Percentiles rank a stretch among this genome's conserved stretches.
phyloP scores from a whole-genome alignment of 257 asterid genomes.

The Cordia subcordata region DNA sequence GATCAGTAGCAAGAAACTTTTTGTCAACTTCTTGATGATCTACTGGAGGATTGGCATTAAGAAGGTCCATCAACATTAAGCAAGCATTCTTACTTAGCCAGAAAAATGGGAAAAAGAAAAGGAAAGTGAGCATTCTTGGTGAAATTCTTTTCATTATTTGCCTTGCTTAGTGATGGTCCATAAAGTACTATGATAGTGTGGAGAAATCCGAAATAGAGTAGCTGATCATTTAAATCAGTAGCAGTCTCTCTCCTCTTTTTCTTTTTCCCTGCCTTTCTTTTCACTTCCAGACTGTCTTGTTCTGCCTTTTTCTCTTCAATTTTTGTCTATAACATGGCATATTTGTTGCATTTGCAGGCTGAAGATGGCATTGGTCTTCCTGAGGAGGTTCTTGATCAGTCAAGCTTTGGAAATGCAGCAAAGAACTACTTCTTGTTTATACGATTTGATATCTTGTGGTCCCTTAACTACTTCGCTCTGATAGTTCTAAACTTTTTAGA shows the following conservation, averaged over 20 bases:
- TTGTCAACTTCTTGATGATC: no score
- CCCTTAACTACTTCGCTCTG: conserved; percentile 82
- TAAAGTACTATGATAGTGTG: no score
- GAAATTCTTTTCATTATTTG: no score
- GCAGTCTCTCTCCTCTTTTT: not conserved
- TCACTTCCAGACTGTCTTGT: not conserved
- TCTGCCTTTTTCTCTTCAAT: not conserved
- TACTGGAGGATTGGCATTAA: no score
- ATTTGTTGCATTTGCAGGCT: conserved; percentile 56
- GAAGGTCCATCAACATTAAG: no score
- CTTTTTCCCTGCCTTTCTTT: conserved; percentile 1
- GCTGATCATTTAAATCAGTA: no score
- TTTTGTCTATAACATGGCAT: conserved; percentile 1
- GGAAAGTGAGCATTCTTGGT: no score
- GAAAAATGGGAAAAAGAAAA: no score
- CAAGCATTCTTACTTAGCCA: no score
- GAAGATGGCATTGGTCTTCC: conserved; percentile 98
- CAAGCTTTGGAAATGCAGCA: conserved; percentile 68
- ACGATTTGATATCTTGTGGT: conserved; percentile 81
- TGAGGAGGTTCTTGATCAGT: conserved; percentile 83
- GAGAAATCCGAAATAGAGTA: no score
- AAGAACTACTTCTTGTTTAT: conserved; percentile 63
- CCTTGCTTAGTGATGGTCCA: no score
- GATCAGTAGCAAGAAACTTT: no score
- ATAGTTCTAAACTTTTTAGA: conserved; percentile 63